Conservation (phyloP, 1,139 yeast genomes). For the Saccharomyces hybrid region DNA sequence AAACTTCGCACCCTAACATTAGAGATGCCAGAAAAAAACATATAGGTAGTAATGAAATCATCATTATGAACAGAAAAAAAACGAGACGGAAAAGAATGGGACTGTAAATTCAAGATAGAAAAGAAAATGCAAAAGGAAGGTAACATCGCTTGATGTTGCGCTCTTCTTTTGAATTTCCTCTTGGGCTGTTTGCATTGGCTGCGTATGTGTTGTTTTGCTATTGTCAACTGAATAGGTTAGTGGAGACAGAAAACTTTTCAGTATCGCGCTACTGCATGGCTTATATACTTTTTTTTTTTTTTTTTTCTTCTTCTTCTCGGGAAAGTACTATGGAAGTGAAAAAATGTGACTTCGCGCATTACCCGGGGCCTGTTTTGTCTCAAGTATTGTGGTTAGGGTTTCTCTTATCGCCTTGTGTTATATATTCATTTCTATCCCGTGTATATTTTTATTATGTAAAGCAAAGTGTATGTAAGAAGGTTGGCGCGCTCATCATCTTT, state of each 20-base stretch:
- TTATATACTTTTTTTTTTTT: not conserved
- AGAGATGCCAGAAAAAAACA: conserved; percentile 33
- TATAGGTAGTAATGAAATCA: conserved; percentile 19
- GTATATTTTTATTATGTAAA: not conserved
- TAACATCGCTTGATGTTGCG: not conserved
- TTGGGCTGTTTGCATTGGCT: too few relatives aligned
- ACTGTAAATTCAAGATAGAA: not conserved
- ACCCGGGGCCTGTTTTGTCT: not conserved
- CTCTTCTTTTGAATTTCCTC: not conserved
- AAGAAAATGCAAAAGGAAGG: not conserved
- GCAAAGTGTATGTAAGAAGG: not conserved
- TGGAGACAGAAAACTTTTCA: not conserved
- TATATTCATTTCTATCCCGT: not conserved
- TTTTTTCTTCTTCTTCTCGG: not conserved
- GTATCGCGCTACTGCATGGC: not conserved
- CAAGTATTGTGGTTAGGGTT: not conserved
- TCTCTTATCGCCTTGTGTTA: not conserved
- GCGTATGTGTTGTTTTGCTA: not conserved
- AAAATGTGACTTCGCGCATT: not conserved
- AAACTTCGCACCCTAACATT: conserved; percentile 32
- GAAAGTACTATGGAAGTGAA: too few relatives aligned
- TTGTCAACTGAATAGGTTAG: too few relatives aligned
- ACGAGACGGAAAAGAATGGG: not conserved
- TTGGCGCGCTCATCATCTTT: not conserved
- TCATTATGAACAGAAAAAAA: conserved; percentile 13